Base-by-base conservation (phyloP, 306 rosid genomes). In the Fagus crenata region DNA sequence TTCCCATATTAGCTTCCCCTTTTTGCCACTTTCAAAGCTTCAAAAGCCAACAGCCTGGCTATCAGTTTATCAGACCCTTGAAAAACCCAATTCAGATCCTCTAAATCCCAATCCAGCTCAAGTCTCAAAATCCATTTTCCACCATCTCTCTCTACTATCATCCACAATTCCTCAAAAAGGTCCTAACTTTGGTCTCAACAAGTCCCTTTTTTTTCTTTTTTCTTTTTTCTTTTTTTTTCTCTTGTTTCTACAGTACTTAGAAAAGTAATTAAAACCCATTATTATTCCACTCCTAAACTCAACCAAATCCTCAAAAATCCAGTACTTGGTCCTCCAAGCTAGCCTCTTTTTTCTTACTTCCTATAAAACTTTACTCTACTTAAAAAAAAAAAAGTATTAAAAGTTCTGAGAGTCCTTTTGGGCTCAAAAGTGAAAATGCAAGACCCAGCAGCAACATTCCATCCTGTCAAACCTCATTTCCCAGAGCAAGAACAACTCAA, bases 401-500 rank as follows among this genome's bases (percentile, higher is more conserved):
- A 76, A 51, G 18, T 36, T 80, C 6, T 35, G 64, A 59, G 35
- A 18, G 53, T 22, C 28, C 28, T 22, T 22, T 40, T 73, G 42
- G n/a, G 6, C 8, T 0, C 3, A n/a, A 49, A 14, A 60, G 13
- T 2, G 58, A 84, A 71, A 85, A 91, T 91, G 98, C 95, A 89
- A 81, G 93, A 85, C 84, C 89, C 95, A 31, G 76, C 81, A 11
- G 22, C 87, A 18, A 81, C 81, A 6, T 76, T 85, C 51, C 93
- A 85, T 14, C 36, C 88, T 37, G 56, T 89, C 9, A 82, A 90
- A 72, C 87, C 98, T 73, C 92, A 86, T 0, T 93, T 90, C 80
- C 97, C 97, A 4, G 98, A 93, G 71, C 98, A 87, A 78, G 98
- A 93, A 49, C 93, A 87, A 54, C 90, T 91, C 6, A 91, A 91